Evolutionary conservation across 768 basidiomycete genomes (phyloP), one percentile per base, ranked within the genome.

Genomic region (Saitozyma sp.): DNA sequence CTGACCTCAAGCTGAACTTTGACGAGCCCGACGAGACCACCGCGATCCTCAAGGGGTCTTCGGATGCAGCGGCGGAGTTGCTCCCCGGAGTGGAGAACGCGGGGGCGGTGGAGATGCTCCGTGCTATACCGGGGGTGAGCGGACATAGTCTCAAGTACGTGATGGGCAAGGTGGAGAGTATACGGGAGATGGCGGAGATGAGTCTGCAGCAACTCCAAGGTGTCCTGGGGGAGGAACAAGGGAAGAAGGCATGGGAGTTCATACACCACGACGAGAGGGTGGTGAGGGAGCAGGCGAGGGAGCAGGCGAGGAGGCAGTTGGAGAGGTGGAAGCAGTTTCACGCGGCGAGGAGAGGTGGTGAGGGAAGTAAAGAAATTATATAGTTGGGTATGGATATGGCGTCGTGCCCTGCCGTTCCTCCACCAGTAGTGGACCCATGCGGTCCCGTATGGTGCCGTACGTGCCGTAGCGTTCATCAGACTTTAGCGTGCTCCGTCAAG

Each of bases 71-170:
- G 49, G 89, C 88, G 55, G 46, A 14, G 4, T 16, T 60, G 9
- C 37, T 16, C 5, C 13, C 54, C 17, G 54, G 46, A 19, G 63
- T 55, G 85, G 86, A 82, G 79, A 69, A 76, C 70, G 39, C 73
- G 60, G 0, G 88, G 89, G 10, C 92, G 90, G 73, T 73, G 14
- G 95, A 97, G 69, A 83, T 98, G 50, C 71, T 98, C 49, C 83
- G 90, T 9, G 84, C 84, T 46, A 80, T 98, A 43, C 95, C 95
- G 0, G 93, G 95, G 0, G 85, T 98, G 41, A 88, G 85, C 7
- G 85, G 85, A 42, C 91, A 92, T 81, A 94, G 92, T 75, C 84
- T 88, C 55, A 87, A 88, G 75, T 87, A 90, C 78, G 87, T 98
- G 53, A 65, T 89, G 87, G 84, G 83, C 68, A 87, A 85, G 73